Base-by-base conservation (phyloP, 306 rosid genomes). In the Pachyrhizus erosus region DNA sequence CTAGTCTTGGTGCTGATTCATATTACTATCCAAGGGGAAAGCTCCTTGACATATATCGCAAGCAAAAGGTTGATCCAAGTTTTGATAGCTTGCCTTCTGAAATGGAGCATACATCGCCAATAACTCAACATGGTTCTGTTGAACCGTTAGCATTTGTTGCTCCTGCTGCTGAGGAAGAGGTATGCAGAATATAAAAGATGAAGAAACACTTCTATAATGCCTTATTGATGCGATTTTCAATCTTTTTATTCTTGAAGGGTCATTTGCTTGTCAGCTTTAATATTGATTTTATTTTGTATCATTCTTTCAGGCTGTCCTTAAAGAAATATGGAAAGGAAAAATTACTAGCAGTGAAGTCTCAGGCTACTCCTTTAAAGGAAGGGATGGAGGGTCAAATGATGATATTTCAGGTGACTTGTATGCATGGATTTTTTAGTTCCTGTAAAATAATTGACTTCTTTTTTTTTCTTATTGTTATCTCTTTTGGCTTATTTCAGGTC, bases 21-120 rank as follows among this genome's bases (percentile, higher is more conserved):
- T 91, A 81, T 80, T 82, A 75, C 84, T 91, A 91, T 37, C 96
- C 96, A 4, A 87, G 96, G 84, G 96, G 96, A 51, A 91, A 88
- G 83, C 87, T 91, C 80, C 96, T 91, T 24, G 96, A 91, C 84
- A 89, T 91, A 64, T 91, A 91, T 80, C 93, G 96, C 26, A 85
- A 77, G 88, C 85, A 74, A 81, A 91, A 79, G 81, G 60, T 64
- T 2, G 86, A 85, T 70, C 84, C 77, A 79, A 62, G 82, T 37
- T 83, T 91, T 64, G 84, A 73, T 67, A 76, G 58, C 46, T 42
- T 77, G 74, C 91, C 89, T 66, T 79, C 87, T 79, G 89, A 83
- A 75, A 84, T 89, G 86, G 96, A 86, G 77, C 85, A 79, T 48
- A 64, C 80, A 7, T 77, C 86, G 13, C 85, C 85, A 46, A 70